Evolutionary conservation across 2,329 filamentous ascomycete species (phyloP), one percentile per base, ranked within the genome.

Genomic region (Penicillium freii): DNA sequence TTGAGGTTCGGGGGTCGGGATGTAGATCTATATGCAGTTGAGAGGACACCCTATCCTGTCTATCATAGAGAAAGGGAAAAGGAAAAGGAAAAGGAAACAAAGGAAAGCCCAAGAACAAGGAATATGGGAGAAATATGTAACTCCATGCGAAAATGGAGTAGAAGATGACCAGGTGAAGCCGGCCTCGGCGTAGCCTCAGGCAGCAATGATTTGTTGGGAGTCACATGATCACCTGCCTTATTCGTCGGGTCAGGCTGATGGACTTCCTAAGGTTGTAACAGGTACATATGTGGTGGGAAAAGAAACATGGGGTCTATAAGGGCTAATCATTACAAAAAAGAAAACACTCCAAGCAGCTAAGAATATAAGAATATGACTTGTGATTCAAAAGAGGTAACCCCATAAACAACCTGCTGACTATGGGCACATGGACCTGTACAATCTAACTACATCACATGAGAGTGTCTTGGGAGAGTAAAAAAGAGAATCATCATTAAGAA

Each of bases 101-200:
- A 42, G 42, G 11, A 47, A 53, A 34, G 8, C 40, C 48, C 10
- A 25, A 36, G 21, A 39, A 10, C 42, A 29, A 44, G 34, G 9
- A 52, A 46, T 42, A 57, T 43, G 42, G 40, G 54, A 36, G 29
- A 53, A 46, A 36, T 21, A 47, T 21, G 45, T 36, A 53, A 31
- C 36, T 53, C 42, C 27, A 52, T 46, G 36, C 39, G 54, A 33
- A 19, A 42, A 46, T 34, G 27, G 33, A 39, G 39, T 54, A 27
- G n/a, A 29, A 44, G 50, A 56, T 46, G 51, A 34, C 47, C 39
- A 45, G 54, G 54, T 55, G 51, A 55, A 60, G 27, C 44, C 51
- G 61, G 60, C 59, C 62, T 58, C 59, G 54, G 61, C 19, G 10
- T 19, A 13, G 57, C 62, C 64, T 65, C 25, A 66, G 64, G 64